These are phyloP conservation scores for Colletotrichum camelliae DNA, from an alignment of 2,329 filamentous ascomycete species.

Conservation along the genomic window DNA sequence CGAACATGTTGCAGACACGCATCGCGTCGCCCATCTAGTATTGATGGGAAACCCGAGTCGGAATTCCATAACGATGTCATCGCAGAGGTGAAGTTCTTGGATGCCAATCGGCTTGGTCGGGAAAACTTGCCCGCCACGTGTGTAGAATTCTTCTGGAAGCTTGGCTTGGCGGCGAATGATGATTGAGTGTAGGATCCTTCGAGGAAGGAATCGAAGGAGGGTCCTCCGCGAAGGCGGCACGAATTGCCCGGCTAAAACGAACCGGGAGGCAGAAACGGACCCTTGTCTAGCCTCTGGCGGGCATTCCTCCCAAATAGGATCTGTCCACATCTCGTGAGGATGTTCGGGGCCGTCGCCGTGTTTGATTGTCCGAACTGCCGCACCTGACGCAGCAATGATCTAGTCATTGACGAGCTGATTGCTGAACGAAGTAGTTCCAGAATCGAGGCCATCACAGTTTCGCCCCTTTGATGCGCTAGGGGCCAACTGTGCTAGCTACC, in stretches of 20 bases:
- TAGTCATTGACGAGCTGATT: not conserved
- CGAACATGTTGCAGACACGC: not conserved
- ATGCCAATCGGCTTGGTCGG: not conserved
- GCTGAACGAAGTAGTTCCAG: not conserved
- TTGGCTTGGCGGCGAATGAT: not conserved
- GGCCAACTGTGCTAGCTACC: not conserved
- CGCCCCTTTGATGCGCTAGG: not conserved
- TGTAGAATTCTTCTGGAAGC: not conserved
- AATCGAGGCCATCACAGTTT: not conserved
- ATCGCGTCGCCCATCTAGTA: not conserved
- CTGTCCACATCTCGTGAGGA: not conserved
- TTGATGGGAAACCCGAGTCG: not conserved
- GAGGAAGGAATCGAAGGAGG: not conserved
- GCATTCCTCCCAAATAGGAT: not conserved
- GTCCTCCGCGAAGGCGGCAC: not conserved
- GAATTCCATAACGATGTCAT: not conserved
- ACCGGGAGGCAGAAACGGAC: not conserved
- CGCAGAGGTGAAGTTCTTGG: not conserved
- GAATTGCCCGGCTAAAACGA: not conserved
- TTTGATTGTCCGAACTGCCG: conserved; percentile 36
- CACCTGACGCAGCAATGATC: conserved; percentile 18
- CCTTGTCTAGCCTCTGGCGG: not conserved
- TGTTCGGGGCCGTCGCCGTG: not conserved
- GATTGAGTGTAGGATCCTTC: not conserved
- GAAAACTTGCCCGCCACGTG: not conserved